Percentiles rank a stretch among this genome's conserved stretches.
Conservation (phyloP, 2,329 filamentous ascomycete genomes). For the Penicillium sp. region DNA sequence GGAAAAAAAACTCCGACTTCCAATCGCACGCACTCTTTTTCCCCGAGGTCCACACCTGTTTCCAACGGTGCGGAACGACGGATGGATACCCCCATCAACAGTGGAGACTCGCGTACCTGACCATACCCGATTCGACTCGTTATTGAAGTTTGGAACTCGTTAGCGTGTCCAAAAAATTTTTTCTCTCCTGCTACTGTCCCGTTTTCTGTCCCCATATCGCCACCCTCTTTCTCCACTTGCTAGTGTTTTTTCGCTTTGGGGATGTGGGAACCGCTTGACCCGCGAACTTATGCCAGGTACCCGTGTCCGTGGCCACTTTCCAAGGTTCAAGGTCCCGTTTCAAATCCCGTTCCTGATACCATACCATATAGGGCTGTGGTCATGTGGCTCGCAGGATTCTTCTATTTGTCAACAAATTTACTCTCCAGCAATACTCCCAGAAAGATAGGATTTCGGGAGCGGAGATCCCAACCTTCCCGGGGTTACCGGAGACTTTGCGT, state of each 20-base stretch:
- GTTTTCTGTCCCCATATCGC: conserved; percentile 2
- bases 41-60: conserved; percentile 17
- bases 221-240: neutral
- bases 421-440: neutral
- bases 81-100: conserved; percentile 9
- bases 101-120: conserved; percentile 11
- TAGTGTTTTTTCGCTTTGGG: neutral
- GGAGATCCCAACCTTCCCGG: conserved; percentile 5
- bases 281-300: conserved; percentile 20
- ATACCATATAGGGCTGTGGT: conserved; percentile 16
- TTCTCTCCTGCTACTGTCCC: conserved; percentile 21
- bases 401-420: neutral
- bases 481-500: conserved; percentile 3
- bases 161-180: conserved; percentile 17
- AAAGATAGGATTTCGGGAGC: neutral
- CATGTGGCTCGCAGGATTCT: conserved; percentile 3
- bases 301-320: neutral
- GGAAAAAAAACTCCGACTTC: conserved; percentile 7
- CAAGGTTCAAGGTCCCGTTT: neutral
- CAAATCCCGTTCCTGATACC: conserved; percentile 12
- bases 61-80: conserved; percentile 27
- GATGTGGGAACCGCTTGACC: conserved; percentile 13
- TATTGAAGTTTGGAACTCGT: conserved; percentile 24
- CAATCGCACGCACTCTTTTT: conserved; percentile 4
- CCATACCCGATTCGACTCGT: conserved; percentile 13